Percentiles rank a stretch among this genome's conserved stretches.
Conservation (phyloP, 768 basidiomycete genomes). For the Suillus cothurnatus region DNA sequence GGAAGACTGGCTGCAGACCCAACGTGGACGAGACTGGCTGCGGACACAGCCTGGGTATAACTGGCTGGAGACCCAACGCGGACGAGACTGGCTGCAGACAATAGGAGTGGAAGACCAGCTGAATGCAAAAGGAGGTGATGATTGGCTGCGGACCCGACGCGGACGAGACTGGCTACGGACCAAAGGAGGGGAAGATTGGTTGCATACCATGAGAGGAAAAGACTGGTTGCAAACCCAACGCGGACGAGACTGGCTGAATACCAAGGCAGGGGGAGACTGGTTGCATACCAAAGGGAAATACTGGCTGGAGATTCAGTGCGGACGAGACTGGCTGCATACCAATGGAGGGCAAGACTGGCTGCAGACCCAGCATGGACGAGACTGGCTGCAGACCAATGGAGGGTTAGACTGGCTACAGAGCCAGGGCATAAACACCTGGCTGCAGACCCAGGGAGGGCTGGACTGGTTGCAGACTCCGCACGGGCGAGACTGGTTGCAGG, state of each 20-base stretch:
- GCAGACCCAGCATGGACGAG: no score
- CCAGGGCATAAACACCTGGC: background rate
- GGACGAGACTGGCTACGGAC: background rate
- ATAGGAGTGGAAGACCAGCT: no score
- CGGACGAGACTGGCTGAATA: background rate
- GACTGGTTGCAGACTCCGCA: background rate
- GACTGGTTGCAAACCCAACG: background rate
- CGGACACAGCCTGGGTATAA: no score
- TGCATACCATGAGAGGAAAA: background rate
- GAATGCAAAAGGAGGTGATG: no score
- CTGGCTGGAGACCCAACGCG: no score
- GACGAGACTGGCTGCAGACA: no score
- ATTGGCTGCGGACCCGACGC: background rate
- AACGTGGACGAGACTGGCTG: no score
- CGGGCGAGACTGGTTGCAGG: slow-evolving; percentile 7
- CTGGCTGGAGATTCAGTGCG: background rate
- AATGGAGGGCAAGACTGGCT: no score
- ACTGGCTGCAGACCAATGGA: background rate
- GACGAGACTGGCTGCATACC: background rate
- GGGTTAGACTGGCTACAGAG: no score
- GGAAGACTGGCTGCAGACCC: no score
- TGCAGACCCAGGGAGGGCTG: background rate
- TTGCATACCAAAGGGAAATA: background rate
- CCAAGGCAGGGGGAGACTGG: background rate
- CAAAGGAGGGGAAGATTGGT: background rate